Base-by-base conservation (phyloP, 2,329 filamentous ascomycete species). In the Annulohypoxylon truncatum region DNA sequence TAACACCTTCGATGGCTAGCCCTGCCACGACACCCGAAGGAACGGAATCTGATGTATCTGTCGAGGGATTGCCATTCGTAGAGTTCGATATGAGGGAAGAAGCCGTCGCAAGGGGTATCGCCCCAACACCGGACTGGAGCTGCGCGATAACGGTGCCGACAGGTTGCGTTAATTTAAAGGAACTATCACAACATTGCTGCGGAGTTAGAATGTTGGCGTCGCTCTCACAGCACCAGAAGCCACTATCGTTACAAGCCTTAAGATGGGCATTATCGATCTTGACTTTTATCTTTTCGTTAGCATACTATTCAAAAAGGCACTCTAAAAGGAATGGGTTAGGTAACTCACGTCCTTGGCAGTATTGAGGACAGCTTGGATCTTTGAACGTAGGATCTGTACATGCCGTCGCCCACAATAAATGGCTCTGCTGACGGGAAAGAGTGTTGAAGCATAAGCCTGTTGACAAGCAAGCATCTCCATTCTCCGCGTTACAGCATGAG, bases 401-500 rank as follows among this genome's bases (percentile, higher is more conserved):
- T 12, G 61, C 70, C 4, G 59, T 69, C 2, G 69, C 46, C 64
- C 70, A 72, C 9, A 71, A 58, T 5, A 72, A 7, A 35, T 69
- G 70, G 40, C 64, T 67, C 26, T 65, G 61, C 26, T 70, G 62
- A 0, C 44, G 38, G 4, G 72, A 63, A 24, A 55, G 31, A 15
- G 59, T 72, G 47, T 71, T 72, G 26, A 72, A 55, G 42, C 69
- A 73, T 10, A 72, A 54, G 6, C 69, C 72, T 1, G 72, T 68
- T 22, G 69, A 72, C 20, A 73, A 61, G 47, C 72, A 73, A 1
- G 66, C 67, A 28, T 72, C 72, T 28, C 48, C 56, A 40, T 73
- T 73, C 4, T 61, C 60, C 3, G 40, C 48, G 42, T 71, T 71
- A 46, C 72, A 73, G 40, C 71, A 73, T 13, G 70, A 66, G 55